Evolutionary conservation across 371 early-diverging fungal genomes (phyloP), one percentile per base, ranked within the genome.

Genomic region (Globomyces sp.): DNA sequence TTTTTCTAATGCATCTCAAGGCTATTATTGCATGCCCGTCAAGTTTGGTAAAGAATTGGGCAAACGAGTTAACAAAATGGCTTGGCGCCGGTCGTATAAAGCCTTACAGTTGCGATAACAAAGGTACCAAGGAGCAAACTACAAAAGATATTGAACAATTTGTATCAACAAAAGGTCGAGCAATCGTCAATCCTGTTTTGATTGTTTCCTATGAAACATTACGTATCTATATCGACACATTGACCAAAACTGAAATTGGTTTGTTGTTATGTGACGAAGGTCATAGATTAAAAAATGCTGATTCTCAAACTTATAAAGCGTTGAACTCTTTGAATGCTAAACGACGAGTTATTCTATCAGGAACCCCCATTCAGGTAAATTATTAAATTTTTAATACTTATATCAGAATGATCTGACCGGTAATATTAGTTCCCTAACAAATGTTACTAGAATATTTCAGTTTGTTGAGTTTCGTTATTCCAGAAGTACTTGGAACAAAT

Each of bases 181-280:
- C 78, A 67, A 80, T 92, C 36, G 87, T 88, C 39, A 87, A 91
- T 58, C 93, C 71, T 79, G 96, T 98, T 4, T 75, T 96, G 42
- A 96, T 98, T 55, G 92, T 98, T 45, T 96, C 96, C 0, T 96
- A 96, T 70, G 98, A 98, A 76, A 91, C 93, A 42, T 76, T 98
- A 65, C 87, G 97, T 57, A 81, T 87, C 8, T 90, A 95, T 71
- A 86, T 89, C 1, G 80, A 80, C 11, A 83, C 89, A 41, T 71
- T 98, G 37, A 74, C 82, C 4, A 87, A 89, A 34, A 84, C 89
- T 0, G 91, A 92, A 34, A 91, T 97, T 70, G 99, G 97, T 36
- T 71, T 96, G n/a, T 73, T 99, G 57, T 72, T 98, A 8, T 94
- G 98, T 74, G 99, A 98, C 73, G 99, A 98, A 84, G 99, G 98